Evolutionary conservation across 2,329 filamentous ascomycete genomes (phyloP).

Genomic region (Dactylellina leptospora): DNA sequence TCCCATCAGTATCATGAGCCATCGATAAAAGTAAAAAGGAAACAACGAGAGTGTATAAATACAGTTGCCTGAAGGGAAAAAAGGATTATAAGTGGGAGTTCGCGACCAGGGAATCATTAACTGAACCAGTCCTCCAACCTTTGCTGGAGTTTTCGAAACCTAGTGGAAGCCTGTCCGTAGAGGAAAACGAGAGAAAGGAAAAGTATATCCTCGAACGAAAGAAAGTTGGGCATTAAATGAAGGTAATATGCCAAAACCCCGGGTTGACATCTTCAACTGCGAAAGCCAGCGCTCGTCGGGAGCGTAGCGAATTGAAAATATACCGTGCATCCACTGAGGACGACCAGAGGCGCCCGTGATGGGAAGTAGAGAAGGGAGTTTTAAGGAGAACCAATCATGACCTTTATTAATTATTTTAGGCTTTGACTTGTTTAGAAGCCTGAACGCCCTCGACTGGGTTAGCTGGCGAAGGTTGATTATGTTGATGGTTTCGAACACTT

Average conservation of each 20-base stretch:
- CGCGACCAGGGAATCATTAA: conserved; percentile 38
- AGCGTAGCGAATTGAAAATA: conserved; percentile 42
- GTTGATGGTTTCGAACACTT: conserved; percentile 67
- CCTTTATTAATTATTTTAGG: too few relatives aligned
- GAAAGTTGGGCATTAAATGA: conserved; percentile 55
- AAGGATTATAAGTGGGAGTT: conserved; percentile 15
- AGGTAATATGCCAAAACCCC: conserved; percentile 52
- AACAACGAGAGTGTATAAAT: conserved; percentile 51
- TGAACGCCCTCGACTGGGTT: conserved; percentile 27
- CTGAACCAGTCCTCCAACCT: conserved; percentile 1
- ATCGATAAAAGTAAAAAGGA: conserved; percentile 7
- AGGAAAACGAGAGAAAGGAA: conserved; percentile 21
- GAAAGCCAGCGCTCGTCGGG: conserved; percentile 44
- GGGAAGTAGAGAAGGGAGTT: conserved; percentile 8
- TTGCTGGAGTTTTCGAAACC: conserved; percentile 20
- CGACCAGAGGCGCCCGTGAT: conserved; percentile 13
- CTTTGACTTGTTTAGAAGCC: conserved; percentile 43
- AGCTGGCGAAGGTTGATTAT: conserved; percentile 18
- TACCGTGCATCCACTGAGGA: conserved; percentile 21
- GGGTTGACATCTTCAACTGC: conserved; percentile 29
- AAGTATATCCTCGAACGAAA: conserved; percentile 13
- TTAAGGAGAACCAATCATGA: conserved; percentile 1
- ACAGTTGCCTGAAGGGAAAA: conserved; percentile 23
- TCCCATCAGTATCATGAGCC: conserved; percentile 11
- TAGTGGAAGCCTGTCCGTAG: conserved; percentile 49